Evolutionary conservation across 768 basidiomycete species (phyloP), one percentile per base, ranked within the genome.

Genomic region (Russula olivacea): DNA sequence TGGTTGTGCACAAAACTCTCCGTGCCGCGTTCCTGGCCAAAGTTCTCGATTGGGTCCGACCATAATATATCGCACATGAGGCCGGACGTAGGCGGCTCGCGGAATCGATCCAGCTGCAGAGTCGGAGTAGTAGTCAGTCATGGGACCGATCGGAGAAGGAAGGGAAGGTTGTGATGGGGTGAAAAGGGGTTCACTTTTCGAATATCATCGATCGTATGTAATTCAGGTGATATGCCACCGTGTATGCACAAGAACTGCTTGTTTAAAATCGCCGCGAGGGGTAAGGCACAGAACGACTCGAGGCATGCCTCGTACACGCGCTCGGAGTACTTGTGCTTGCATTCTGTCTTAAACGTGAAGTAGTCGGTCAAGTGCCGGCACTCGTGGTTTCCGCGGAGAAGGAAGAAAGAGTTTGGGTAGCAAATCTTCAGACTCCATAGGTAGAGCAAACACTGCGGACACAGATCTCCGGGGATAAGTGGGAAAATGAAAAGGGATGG

Each of bases 181-280:
- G 34, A 32, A 19, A 19, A 10, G 38, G 12, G 25, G 78, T 88
- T 53, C 63, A 96, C 95, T 38, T 78, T 79, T 59, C 94, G 88
- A 49, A 99, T 84, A 73, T 99, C 97, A 69, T 99, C 96, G 51
- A 99, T 82, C 2, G 96, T 98, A 68, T 93, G 87, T 32, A 99
- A 76, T 73, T 99, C 96, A 1, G 97, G 97, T 0, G 92, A 95
- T 14, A 99, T 80, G 17, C 97, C 97, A 32, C 97, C 97, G 64
- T 99, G 97, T 65, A 98, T 95, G 76, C 96, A 99, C 48, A 98
- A 78, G 75, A 99, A 99, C 75, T 98, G 97, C 73, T 98, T 98
- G 80, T 99, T 99, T 95, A 98, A 98, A 70, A 99, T 76, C 36
- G 97, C 97, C 0, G 96, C 96, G 12, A 99, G 82, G 2, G 97